A percentile compares a stretch with the other conserved stretches of the same genome.
phyloP scores from a whole-genome alignment of 2,329 filamentous ascomycete genomes.

The Sporothrix brunneoviolacea region DNA sequence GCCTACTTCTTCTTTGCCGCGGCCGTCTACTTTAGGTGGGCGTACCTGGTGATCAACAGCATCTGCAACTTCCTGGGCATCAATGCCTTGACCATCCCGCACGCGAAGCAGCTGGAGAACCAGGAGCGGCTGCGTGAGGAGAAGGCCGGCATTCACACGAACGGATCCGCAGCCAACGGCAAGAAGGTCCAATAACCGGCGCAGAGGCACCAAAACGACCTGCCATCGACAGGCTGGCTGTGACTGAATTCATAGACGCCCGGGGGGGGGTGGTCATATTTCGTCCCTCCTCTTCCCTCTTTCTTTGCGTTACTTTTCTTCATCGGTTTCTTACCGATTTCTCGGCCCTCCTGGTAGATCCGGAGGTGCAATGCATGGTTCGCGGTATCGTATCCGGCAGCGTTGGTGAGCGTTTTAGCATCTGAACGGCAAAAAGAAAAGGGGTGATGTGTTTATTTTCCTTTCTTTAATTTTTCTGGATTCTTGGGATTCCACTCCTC shows the following conservation, averaged over 20 bases:
- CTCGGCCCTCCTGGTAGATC: slow-evolving; percentile 2
- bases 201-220: no score
- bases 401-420: neutral
- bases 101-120: slow-evolving; percentile 53
- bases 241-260: no score
- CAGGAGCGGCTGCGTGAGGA: slow-evolving; percentile 32
- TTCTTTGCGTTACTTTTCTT: neutral
- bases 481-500: neutral
- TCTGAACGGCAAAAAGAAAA: neutral
- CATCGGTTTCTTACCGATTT: neutral
- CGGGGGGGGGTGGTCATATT: neutral
- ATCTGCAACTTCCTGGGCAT: slow-evolving; percentile 92
- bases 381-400: no score
- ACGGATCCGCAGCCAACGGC: slow-evolving; percentile 22
- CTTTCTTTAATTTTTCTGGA: no score
- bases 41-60: slow-evolving; percentile 78
- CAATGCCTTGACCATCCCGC: slow-evolving; percentile 82
- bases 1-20: slow-evolving; percentile 76
- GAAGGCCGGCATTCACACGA: slow-evolving; percentile 20
- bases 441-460: no score
- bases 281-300: neutral
- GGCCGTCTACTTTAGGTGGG: slow-evolving; percentile 90
- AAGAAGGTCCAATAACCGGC: slow-evolving; percentile 22
- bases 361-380: neutral
- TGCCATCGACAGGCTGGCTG: no score